Base-by-base conservation (phyloP, 495 filamentous ascomycete species). In the Xylaria cubensis region DNA sequence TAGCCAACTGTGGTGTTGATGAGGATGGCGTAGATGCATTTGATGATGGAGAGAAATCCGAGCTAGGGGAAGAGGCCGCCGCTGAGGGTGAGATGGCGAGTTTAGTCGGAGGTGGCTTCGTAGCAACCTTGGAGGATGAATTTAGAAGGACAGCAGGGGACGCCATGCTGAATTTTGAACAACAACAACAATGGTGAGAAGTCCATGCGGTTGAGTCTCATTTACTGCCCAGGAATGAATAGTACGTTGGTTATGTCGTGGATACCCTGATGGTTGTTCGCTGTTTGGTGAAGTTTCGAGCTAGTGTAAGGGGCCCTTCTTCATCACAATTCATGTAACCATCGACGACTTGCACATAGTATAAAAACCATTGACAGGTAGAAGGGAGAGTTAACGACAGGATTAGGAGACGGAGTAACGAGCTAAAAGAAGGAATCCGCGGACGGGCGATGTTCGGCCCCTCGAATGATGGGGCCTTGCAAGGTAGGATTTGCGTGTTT, bases 81-180 rank as follows among this genome's bases (percentile, higher is more conserved):
- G 75, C 73, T 61, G 74, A 73, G 68, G 78, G 73, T 67, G 74
- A 72, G 71, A 77, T 78, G 64, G 76, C 53, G 50, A 79, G 71
- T 73, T 78, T 79, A 70, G 76, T 75, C 73, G 73, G 74, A 21
- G 17, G 63, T 59, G 70, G 63, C 44, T 63, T 67, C 39, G 70
- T 48, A 29, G 39, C 24, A 36, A 29, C 4, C 15, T 61, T 42
- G 41, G 70, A 50, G 15, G 51, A 10, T 26, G 75, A 70, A 64
- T 63, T 51, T 32, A 62, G 3, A 51, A 70, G 32, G 61, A 64
- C 9, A 55, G 71, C 66, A 71, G 77, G 63, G 56, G 74, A 74
- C 50, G 75, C 72, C 77, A 79, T 79, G 50, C 69, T 74, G 66
- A 71, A 70, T 72, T 64, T 72, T 69, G 15, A 46, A 64, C 6